phyloP scores from a whole-genome alignment of 768 basidiomycete genomes.

The Calocera viscosa region DNA sequence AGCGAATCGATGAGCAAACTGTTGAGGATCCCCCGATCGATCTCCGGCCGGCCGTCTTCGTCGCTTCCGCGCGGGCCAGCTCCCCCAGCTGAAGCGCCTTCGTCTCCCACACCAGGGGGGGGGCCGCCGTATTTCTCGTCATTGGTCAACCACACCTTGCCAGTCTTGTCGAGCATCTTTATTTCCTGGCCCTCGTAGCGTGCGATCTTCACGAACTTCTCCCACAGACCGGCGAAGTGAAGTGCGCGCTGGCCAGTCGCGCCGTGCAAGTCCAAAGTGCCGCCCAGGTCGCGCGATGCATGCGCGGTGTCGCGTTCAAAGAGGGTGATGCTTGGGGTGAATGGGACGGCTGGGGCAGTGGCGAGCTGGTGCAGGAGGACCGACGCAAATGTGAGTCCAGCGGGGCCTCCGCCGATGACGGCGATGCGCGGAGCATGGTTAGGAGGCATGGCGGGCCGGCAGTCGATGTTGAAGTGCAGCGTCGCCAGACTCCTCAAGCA shows the following conservation, averaged over 20 bases:
- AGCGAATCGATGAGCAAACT: no score
- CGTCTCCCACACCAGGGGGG: no score
- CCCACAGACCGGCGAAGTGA: slow-evolving; percentile 18
- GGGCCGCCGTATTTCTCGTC: no score
- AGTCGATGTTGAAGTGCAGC: neutral
- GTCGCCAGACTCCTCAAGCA: no score
- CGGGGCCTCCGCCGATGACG: slow-evolving; percentile 24
- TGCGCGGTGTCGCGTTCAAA: slow-evolving; percentile 21
- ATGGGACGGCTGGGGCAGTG: neutral
- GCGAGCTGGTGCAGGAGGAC: slow-evolving; percentile 20
- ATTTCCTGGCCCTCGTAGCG: slow-evolving; percentile 19
- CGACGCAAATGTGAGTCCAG: slow-evolving; percentile 24
- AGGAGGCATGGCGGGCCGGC: neutral
- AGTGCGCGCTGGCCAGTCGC: slow-evolving; percentile 22
- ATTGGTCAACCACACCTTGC: neutral
- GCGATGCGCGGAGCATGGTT: slow-evolving; percentile 9
- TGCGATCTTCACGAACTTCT: slow-evolving; percentile 18
- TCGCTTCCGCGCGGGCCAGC: no score
- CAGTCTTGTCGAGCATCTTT: slow-evolving; percentile 17
- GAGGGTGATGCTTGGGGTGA: slow-evolving; percentile 12
- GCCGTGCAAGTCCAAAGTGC: slow-evolving; percentile 24
- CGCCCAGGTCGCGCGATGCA: slow-evolving; percentile 18
- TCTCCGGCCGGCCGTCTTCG: no score
- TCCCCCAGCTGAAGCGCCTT: no score
- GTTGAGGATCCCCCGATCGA: no score